These are phyloP conservation scores for Neurospora terricola DNA, from an alignment of 495 filamentous ascomycete genomes.

Conservation along the genomic window DNA sequence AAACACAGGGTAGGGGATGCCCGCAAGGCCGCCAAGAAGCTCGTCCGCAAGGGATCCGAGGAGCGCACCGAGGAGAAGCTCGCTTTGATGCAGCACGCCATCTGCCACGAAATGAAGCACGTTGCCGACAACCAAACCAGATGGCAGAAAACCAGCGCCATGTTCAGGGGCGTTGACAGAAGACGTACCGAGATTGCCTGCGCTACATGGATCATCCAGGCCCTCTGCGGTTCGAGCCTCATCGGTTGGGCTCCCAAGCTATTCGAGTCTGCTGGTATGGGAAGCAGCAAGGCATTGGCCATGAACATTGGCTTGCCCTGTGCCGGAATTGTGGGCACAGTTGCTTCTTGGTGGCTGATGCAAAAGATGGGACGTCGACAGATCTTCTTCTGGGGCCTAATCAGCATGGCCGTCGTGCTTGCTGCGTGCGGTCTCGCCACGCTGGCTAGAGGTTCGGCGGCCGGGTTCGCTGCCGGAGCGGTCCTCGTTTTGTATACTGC, in stretches of 20 bases:
- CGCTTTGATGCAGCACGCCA: conserved; percentile 60
- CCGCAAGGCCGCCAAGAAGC: conserved; percentile 38
- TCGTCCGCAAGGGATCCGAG: conserved; percentile 37
- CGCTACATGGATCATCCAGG: conserved; percentile 61
- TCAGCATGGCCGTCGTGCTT: conserved; percentile 32
- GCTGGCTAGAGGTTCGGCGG: conserved; percentile 15
- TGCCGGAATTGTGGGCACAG: conserved; percentile 41
- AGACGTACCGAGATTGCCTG: conserved; percentile 62
- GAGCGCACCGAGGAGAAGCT: conserved; percentile 51
- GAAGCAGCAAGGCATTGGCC: conserved; percentile 37
- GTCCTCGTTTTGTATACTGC: conserved; percentile 42
- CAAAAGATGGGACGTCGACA: conserved; percentile 37
- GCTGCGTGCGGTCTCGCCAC: conserved; percentile 17
- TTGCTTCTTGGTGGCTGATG: conserved; percentile 44
- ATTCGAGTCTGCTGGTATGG: conserved; percentile 56
- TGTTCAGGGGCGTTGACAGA: conserved; percentile 56
- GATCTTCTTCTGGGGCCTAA: conserved; percentile 42
- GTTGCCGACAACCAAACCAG: conserved; percentile 22
- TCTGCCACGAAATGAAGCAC: conserved; percentile 45
- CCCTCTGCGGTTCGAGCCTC: conserved; percentile 58
- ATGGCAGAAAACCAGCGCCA: conserved; percentile 30
- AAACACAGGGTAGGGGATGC: conserved; percentile 41
- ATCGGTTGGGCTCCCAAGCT: conserved; percentile 63
- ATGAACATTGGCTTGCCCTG: conserved; percentile 32
- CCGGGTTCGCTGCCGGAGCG: conserved; percentile 38